Conservation (phyloP, 2,329 filamentous ascomycete species). For the Tricladium varicosporioides region DNA sequence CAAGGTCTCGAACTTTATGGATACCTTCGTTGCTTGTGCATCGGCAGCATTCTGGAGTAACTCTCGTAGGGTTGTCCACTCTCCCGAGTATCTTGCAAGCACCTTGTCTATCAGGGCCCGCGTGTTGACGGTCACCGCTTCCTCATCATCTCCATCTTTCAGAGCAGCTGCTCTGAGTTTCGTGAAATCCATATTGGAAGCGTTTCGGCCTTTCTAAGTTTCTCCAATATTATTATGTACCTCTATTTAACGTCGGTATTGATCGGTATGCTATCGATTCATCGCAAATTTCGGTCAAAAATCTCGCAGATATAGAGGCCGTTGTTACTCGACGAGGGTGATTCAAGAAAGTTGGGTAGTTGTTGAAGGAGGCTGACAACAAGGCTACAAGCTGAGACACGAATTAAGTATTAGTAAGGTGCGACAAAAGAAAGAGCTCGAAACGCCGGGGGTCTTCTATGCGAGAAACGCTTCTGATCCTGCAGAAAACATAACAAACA, state of each 20-base stretch:
- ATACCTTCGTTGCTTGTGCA: conserved; percentile 85
- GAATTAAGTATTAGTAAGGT: not conserved
- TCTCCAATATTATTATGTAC: conserved; percentile 1
- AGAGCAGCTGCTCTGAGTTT: conserved; percentile 84
- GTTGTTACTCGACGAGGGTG: not conserved
- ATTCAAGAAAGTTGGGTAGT: not conserved
- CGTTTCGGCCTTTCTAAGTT: not conserved
- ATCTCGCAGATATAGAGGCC: not conserved
- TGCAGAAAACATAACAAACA: not conserved
- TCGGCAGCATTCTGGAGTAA: conserved; percentile 98
- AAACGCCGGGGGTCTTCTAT: not conserved
- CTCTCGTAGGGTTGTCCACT: conserved; percentile 88
- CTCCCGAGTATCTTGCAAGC: conserved; percentile 90
- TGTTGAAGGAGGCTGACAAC: conserved; percentile 7
- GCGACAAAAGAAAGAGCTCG: not conserved
- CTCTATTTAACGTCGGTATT: not conserved
- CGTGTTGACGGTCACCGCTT: conserved; percentile 97
- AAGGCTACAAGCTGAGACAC: conserved; percentile 6
- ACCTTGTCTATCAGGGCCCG: conserved; percentile 97
- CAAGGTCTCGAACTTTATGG: conserved; percentile 86
- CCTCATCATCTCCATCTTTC: conserved; percentile 82
- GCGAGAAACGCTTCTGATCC: not conserved
- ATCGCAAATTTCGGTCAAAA: not conserved
- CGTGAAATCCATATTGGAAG: conserved; percentile 61
- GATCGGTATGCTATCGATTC: not conserved